Percentiles rank a stretch among this genome's conserved stretches.
These are phyloP conservation scores for Penicillium daleae DNA, from an alignment of 495 filamentous ascomycete species.

Conservation along the genomic window DNA sequence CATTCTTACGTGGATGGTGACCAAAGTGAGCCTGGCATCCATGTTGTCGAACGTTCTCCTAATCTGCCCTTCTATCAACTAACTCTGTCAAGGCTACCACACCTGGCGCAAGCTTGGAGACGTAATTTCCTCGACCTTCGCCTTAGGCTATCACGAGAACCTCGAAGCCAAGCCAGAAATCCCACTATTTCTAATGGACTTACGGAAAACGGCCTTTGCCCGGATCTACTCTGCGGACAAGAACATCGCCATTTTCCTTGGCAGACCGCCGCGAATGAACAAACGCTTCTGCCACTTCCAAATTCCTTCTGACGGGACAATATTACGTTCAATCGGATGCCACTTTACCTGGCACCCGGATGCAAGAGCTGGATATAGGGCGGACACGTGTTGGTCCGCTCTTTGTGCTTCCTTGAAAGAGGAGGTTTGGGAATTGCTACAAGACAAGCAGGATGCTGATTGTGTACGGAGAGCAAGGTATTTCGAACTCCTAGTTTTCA, in stretches of 20 bases:
- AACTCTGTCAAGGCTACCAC: slow-evolving; percentile 39
- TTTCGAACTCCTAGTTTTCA: background rate
- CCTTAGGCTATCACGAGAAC: slow-evolving; percentile 49
- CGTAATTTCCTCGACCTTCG: slow-evolving; percentile 47
- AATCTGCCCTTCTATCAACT: background rate
- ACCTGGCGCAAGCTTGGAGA: slow-evolving; percentile 49
- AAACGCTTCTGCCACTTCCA: slow-evolving; percentile 48
- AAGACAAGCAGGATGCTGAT: slow-evolving; percentile 33
- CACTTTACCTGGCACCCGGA: slow-evolving; percentile 23
- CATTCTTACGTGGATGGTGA: slow-evolving; percentile 51
- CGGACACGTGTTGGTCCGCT: slow-evolving; percentile 47
- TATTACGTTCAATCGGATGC: slow-evolving; percentile 1
- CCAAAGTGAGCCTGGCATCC: slow-evolving; percentile 36
- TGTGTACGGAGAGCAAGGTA: slow-evolving; percentile 31
- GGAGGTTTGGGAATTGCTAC: slow-evolving; percentile 42
- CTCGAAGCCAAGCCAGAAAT: slow-evolving; percentile 32
- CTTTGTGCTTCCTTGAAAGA: slow-evolving; percentile 46
- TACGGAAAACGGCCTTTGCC: slow-evolving; percentile 45
- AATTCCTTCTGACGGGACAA: slow-evolving; percentile 28
- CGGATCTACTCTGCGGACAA: slow-evolving; percentile 51
- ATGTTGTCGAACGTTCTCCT: background rate
- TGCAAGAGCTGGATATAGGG: slow-evolving; percentile 32
- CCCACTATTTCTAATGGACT: slow-evolving; percentile 40
- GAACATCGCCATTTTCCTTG: slow-evolving; percentile 49
- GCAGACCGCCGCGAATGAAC: slow-evolving; percentile 47